A percentile compares a stretch with the other conserved stretches of the same genome.
Evolutionary conservation across 2,329 filamentous ascomycete species (phyloP).

Genomic region (Biscogniauxia sp.): DNA sequence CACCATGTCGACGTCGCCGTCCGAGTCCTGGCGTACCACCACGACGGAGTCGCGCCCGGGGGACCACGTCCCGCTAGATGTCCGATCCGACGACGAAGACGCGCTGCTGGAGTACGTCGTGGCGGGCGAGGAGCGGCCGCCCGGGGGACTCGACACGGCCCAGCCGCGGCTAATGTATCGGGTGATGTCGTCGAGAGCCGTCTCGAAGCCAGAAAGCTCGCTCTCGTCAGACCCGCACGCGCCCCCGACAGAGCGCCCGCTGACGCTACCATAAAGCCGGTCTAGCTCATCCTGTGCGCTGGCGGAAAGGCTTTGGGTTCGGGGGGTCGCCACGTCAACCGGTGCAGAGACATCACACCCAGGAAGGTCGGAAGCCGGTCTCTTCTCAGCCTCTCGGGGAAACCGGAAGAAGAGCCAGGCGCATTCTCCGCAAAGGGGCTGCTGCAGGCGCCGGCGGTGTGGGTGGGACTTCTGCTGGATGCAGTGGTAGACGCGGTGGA

Average conservation of each 20-base stretch:
- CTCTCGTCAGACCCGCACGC: neutral
- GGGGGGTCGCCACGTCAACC: no score
- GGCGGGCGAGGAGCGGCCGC: neutral
- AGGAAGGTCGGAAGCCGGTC: slow-evolving; percentile 11
- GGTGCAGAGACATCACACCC: neutral
- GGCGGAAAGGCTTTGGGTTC: no score
- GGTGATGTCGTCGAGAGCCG: neutral
- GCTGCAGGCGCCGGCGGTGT: slow-evolving; percentile 12
- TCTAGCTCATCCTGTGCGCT: no score
- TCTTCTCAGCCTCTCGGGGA: slow-evolving; percentile 12
- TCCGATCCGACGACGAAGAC: neutral
- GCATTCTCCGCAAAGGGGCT: slow-evolving; percentile 22
- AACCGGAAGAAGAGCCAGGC: slow-evolving; percentile 22
- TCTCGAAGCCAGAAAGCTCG: neutral
- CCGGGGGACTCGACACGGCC: no score
- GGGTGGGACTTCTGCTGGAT: slow-evolving; percentile 1
- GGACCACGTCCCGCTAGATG: no score
- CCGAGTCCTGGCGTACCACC: neutral
- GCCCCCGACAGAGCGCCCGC: no score
- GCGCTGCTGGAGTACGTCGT: neutral
- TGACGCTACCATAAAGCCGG: neutral
- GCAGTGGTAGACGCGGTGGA: slow-evolving; percentile 21
- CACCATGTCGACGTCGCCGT: neutral
- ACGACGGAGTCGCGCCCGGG: neutral
- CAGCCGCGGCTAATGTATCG: neutral